Evolutionary conservation across 805 yeast species (phyloP).

Genomic region (Kodamaea kaohsiungensis): DNA sequence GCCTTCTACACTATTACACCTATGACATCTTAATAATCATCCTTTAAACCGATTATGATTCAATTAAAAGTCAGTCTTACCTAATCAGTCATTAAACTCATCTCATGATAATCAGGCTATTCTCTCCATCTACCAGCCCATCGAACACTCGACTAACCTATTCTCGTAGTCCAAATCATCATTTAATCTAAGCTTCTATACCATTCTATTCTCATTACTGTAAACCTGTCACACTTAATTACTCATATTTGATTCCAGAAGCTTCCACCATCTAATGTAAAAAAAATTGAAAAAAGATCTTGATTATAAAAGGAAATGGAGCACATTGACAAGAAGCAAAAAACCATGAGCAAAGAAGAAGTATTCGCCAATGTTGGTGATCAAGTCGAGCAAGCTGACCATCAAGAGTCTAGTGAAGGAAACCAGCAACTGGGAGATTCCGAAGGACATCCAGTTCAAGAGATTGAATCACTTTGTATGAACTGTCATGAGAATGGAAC

Average conservation of each 20-base stretch:
- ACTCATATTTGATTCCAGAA: not conserved
- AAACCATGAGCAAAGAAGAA: constrained; percentile 14
- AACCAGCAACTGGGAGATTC: constrained; percentile 69
- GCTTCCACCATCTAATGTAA: not conserved
- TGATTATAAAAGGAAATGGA: not conserved
- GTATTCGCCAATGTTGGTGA: constrained; percentile 40
- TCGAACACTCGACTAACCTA: no score
- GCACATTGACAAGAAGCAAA: constrained; percentile 14
- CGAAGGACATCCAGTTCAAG: constrained; percentile 86
- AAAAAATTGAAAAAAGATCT: not conserved
- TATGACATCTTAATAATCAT: no score
- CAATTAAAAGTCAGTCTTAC: no score
- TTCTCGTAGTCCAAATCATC: no score
- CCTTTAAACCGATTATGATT: no score
- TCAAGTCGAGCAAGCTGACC: constrained; percentile 35
- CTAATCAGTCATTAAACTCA: no score
- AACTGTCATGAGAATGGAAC: constrained; percentile 85
- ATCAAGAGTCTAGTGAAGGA: constrained; percentile 39
- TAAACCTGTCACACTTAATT: not conserved
- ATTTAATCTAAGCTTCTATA: no score
- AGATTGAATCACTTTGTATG: constrained; percentile 93
- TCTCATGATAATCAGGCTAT: no score
- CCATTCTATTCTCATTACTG: not conserved
- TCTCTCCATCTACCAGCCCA: no score
- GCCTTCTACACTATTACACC: no score